A percentile compares a stretch with the other conserved stretches of the same genome.
Evolutionary conservation across 176 grass and related monocot genomes (phyloP).

Genomic region (Musa schizocarpa): DNA sequence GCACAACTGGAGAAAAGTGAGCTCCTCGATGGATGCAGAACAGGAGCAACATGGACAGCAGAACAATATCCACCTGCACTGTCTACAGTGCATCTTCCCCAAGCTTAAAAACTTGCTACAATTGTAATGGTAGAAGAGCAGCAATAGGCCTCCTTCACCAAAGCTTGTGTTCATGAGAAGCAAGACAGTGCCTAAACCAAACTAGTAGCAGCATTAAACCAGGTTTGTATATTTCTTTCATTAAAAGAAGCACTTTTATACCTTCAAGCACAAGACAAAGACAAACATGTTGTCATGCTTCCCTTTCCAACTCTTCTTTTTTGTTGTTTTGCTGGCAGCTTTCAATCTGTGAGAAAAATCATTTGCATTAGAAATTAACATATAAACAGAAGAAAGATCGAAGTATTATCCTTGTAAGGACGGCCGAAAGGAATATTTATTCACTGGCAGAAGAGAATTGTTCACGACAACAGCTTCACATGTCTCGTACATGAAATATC

Average conservation of each 20-base stretch:
- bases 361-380: neutral
- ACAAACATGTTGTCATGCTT: too few relatives aligned
- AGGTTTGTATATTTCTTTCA: too few relatives aligned
- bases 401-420: neutral
- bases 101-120: too few relatives aligned
- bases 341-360: neutral
- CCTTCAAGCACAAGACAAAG: neutral
- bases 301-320: too few relatives aligned
- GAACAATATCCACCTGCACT: neutral
- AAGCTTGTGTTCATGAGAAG: too few relatives aligned
- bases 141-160: too few relatives aligned
- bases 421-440: neutral
- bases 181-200: too few relatives aligned
- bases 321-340: too few relatives aligned
- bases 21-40: neutral
- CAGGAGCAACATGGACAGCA: neutral
- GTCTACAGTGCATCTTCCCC: neutral
- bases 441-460: neutral
- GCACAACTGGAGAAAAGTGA: neutral
- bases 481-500: neutral
- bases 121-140: too few relatives aligned
- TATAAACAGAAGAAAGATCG: neutral
- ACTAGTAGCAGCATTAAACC: too few relatives aligned
- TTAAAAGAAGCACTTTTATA: too few relatives aligned
- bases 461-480: neutral